Evolutionary conservation across 331 rosid genomes (phyloP), one percentile per base, ranked within the genome.

Genomic region (Stylosanthes scabra): DNA sequence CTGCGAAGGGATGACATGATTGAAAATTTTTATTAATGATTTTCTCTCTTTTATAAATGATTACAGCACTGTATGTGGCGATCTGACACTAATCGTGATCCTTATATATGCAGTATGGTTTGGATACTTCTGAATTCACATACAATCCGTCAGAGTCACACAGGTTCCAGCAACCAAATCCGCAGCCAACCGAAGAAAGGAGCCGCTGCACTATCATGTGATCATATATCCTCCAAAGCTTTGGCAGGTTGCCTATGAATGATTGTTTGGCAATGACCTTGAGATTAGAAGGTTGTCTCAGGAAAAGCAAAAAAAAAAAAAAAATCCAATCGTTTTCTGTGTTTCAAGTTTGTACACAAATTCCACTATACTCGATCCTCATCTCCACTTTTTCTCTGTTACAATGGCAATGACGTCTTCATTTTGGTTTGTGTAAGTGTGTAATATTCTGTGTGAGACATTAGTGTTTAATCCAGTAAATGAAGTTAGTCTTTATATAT

Each of bases 141-240:
- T 95, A 95, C 92, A 90, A 95, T 83, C 99, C 99, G 42, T 92
- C 91, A 0, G 99, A 92, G 82, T 79, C 99, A 11, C 50, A 81
- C 58, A 84, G 97, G 88, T 71, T 14, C 80, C 97, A 86, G 89
- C 97, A 85, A 79, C 92, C 46, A 42, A 74, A 80, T 69, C 11
- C 90, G 9, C 99, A 95, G 77, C 96, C 96, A 72, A 68, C 91
- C 62, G 99, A 95, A 84, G 99, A 95, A 78, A 84, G 87, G 87
- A 92, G 89, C 66, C 87, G 97, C 58, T 95, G 99, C 89, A 75
- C 79, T 73, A 88, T 92, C 77, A 92, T 95, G 99, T 95, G 77
- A 88, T 72, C 87, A 70, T 66, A 68, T n/a, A 68, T 76, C 80
- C 66, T 56, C 81, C 71, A 50, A 68, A 76, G 60, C 73, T 61